These are phyloP conservation scores for Zelopaecilomyces penicillatus DNA, from an alignment of 2,329 filamentous ascomycete species.

Conservation along the genomic window DNA sequence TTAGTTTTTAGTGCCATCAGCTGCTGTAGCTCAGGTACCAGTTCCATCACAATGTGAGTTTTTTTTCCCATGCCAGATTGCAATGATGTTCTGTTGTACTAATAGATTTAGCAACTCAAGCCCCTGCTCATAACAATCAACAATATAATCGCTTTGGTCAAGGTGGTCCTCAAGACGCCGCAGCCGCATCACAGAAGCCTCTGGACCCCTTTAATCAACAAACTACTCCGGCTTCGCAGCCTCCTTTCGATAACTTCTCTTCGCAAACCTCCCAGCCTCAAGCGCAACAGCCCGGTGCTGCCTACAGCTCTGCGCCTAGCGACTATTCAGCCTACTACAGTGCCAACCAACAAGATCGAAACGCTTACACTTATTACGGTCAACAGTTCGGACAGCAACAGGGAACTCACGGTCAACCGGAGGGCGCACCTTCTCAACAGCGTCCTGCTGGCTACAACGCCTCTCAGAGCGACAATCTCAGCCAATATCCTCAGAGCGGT, in stretches of 20 bases:
- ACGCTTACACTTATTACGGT: constrained; percentile 73
- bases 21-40: constrained; percentile 18
- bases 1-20: constrained; percentile 11
- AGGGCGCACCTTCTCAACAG: constrained; percentile 60
- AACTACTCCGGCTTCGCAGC: constrained; percentile 38
- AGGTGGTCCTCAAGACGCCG: constrained; percentile 49
- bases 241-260: constrained; percentile 54
- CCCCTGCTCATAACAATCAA: constrained; percentile 48
- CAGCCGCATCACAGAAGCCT: constrained; percentile 60
- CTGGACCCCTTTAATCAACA: constrained; percentile 84
- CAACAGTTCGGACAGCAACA: constrained; percentile 50
- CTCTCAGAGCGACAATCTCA: constrained; percentile 54
- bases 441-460: constrained; percentile 69
- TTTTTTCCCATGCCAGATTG: background rate
- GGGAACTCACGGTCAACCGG: constrained; percentile 59
- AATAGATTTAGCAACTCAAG: constrained; percentile 29
- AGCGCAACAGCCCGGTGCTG: constrained; percentile 51
- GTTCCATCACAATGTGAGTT: constrained; percentile 20
- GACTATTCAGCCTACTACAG: constrained; percentile 86
- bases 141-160: constrained; percentile 66
- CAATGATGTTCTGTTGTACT: constrained; percentile 8
- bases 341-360: constrained; percentile 61
- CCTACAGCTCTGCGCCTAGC: constrained; percentile 64
- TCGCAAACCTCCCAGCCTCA: constrained; percentile 52
- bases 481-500: constrained; percentile 68